Conservation (phyloP, 768 basidiomycete species). For the Tulasnella sp. region DNA sequence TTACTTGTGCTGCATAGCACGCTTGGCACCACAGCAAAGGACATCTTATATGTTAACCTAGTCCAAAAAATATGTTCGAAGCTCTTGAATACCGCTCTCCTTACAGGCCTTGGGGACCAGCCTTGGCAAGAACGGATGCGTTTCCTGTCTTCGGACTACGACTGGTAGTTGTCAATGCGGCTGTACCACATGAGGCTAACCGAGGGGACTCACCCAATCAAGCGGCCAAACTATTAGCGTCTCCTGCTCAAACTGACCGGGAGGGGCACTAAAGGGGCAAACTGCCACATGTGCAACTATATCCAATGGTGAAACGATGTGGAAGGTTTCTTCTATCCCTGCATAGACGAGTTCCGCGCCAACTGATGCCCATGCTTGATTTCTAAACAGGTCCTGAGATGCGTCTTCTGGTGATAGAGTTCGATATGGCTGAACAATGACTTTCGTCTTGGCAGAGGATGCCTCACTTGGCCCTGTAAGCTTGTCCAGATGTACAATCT, state of each 20-base stretch:
- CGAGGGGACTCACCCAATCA: neutral
- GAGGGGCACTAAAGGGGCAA: neutral
- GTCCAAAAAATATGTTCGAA: too few relatives aligned
- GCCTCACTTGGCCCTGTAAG: neutral
- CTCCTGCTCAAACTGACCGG: neutral
- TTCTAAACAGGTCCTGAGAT: neutral
- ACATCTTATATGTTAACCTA: too few relatives aligned
- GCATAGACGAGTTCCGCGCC: neutral
- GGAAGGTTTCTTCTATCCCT: neutral
- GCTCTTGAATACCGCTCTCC: too few relatives aligned
- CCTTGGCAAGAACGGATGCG: too few relatives aligned
- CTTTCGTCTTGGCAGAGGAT: neutral
- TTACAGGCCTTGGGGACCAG: too few relatives aligned
- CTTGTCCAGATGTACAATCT: neutral
- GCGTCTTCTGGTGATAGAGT: neutral
- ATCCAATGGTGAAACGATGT: neutral
- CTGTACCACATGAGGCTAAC: too few relatives aligned
- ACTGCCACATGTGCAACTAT: neutral
- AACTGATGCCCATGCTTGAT: neutral
- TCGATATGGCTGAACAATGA: neutral
- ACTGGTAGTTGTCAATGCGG: too few relatives aligned
- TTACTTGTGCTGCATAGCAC: too few relatives aligned
- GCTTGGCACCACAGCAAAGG: too few relatives aligned
- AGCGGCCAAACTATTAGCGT: neutral
- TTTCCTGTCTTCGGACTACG: too few relatives aligned